Conservation (phyloP, 192 early-diverging fungal species). For the Gonapodya sp. region DNA sequence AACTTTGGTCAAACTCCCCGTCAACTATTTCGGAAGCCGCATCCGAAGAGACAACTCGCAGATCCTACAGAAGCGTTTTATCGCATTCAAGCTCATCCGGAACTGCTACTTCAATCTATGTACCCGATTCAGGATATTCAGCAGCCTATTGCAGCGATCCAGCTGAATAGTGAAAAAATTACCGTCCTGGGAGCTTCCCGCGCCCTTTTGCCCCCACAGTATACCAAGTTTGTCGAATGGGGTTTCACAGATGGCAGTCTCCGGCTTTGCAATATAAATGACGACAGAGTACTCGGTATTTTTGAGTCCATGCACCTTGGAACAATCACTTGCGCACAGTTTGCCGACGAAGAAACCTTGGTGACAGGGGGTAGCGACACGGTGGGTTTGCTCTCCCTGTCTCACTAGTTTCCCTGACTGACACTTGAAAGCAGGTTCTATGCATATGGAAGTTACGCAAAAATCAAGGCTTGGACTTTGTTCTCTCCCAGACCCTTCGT, state of each 20-base stretch:
- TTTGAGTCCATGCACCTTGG: constrained; percentile 55
- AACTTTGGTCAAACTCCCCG: constrained; percentile 96
- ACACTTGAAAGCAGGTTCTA: constrained; percentile 32
- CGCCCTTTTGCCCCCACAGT: constrained; percentile 32
- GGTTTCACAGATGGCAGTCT: constrained; percentile 51
- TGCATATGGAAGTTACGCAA: constrained; percentile 46
- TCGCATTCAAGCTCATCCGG: constrained; percentile 31
- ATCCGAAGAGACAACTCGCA: constrained; percentile 44
- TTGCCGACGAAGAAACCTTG: constrained; percentile 48
- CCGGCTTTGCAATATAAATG: constrained; percentile 38
- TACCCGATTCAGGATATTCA: constrained; percentile 44
- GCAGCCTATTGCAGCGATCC: constrained; percentile 36
- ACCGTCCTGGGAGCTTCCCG: constrained; percentile 28
- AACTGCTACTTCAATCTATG: constrained; percentile 43
- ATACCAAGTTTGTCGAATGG: constrained; percentile 48
- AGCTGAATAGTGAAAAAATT: constrained; percentile 31
- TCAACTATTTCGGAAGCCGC: constrained; percentile 78
- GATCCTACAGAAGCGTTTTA: constrained; percentile 32
- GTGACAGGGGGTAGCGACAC: constrained; percentile 47
- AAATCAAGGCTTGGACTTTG: constrained; percentile 32
- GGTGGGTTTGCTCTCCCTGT: constrained; percentile 22
- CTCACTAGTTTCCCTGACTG: constrained; percentile 3
- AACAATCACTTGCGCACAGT: constrained; percentile 42
- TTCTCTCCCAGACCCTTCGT: constrained; percentile 39
- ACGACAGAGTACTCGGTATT: constrained; percentile 40